These are phyloP conservation scores for Chaetothyriales sp. DNA, from an alignment of 2,329 filamentous ascomycete genomes.

Conservation along the genomic window DNA sequence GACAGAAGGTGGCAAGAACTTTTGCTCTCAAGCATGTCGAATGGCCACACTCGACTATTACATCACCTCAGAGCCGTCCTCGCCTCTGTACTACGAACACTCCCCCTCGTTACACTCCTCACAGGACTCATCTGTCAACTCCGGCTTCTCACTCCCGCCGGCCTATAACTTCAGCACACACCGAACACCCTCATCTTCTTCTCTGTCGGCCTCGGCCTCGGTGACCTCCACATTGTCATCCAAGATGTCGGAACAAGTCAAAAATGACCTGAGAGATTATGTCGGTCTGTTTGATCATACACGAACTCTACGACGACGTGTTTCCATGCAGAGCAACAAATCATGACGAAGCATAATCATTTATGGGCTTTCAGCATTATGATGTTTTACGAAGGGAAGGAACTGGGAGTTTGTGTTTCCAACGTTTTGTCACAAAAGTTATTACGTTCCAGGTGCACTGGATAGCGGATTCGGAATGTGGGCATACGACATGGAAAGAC, in stretches of 20 bases:
- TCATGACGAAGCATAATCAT: neutral
- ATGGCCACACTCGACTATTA: constrained; percentile 63
- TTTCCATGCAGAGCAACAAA: constrained; percentile 18
- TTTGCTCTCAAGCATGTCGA: constrained; percentile 86
- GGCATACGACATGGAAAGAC: neutral
- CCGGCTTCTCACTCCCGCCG: constrained; percentile 55
- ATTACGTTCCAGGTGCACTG: neutral
- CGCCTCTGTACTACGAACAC: constrained; percentile 37
- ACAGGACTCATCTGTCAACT: constrained; percentile 22
- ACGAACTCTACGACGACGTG: constrained; percentile 34
- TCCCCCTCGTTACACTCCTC: constrained; percentile 15
- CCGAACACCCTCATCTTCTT: constrained; percentile 12
- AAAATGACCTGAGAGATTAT: constrained; percentile 70
- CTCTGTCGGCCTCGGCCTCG: constrained; percentile 35
- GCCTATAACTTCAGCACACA: constrained; percentile 61
- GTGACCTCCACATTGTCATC: constrained; percentile 62
- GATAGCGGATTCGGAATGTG: neutral
- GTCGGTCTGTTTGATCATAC: constrained; percentile 80
- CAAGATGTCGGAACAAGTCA: constrained; percentile 63
- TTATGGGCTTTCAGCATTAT: neutral
- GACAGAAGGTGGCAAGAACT: constrained; percentile 57
- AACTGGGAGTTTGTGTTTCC: neutral
- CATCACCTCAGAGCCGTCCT: constrained; percentile 23
- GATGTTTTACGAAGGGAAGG: neutral
- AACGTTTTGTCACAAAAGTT: neutral